Evolutionary conservation across 495 filamentous ascomycete species (phyloP).

Genomic region (Chaetomium tenue): DNA sequence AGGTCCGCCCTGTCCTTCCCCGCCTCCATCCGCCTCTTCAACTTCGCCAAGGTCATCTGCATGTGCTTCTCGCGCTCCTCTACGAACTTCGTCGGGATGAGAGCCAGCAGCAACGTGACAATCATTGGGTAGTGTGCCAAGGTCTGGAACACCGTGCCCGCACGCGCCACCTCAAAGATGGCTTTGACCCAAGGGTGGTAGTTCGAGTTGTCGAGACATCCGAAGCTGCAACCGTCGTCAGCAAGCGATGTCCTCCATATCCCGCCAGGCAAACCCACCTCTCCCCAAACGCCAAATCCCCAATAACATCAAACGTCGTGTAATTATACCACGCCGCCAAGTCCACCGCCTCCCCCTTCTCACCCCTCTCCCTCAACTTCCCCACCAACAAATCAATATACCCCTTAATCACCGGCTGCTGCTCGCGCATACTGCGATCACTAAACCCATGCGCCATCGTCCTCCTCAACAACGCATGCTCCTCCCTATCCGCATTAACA

Average conservation of each 20-base stretch:
- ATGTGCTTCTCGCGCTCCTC: slow-evolving; percentile 40
- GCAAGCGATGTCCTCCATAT: background rate
- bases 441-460: slow-evolving; percentile 57
- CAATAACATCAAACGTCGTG: slow-evolving; percentile 62
- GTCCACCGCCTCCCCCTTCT: slow-evolving; percentile 38
- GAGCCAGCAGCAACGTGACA: slow-evolving; percentile 28
- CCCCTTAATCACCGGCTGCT: slow-evolving; percentile 46
- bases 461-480: slow-evolving; percentile 46
- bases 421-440: slow-evolving; percentile 48
- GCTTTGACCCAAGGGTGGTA: slow-evolving; percentile 56
- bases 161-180: slow-evolving; percentile 45
- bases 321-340: slow-evolving; percentile 58
- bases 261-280: slow-evolving; percentile 17
- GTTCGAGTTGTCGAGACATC: slow-evolving; percentile 47
- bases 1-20: slow-evolving; percentile 46
- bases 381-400: slow-evolving; percentile 51
- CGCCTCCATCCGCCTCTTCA: slow-evolving; percentile 43
- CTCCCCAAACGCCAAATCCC: slow-evolving; percentile 60
- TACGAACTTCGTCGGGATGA: slow-evolving; percentile 28
- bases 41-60: slow-evolving; percentile 39
- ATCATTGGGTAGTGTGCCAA: slow-evolving; percentile 34
- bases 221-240: slow-evolving; percentile 42
- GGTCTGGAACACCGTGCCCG: slow-evolving; percentile 39
- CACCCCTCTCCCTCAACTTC: slow-evolving; percentile 42
- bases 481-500: slow-evolving; percentile 36